Conservation (phyloP, 2,329 filamentous ascomycete species). For the Samsoniella hepiali region DNA sequence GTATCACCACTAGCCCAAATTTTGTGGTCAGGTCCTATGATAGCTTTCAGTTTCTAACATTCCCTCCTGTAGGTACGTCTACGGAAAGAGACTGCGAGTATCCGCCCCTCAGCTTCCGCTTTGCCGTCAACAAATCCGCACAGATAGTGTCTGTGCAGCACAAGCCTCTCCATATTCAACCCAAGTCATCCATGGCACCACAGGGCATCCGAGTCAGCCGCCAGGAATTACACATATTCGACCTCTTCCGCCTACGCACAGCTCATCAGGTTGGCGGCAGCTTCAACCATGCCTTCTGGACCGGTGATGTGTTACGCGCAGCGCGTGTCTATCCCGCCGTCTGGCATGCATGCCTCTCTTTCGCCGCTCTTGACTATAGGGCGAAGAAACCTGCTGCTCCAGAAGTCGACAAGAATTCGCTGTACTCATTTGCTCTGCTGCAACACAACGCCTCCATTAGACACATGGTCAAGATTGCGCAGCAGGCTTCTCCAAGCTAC, state of each 20-base stretch:
- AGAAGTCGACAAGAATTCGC: neutral
- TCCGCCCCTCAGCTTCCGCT: neutral
- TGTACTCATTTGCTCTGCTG: constrained; percentile 8
- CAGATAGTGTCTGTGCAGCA: neutral
- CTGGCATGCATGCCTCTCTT: constrained; percentile 13
- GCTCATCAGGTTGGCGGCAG: constrained; percentile 12
- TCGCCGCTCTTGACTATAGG: constrained; percentile 8
- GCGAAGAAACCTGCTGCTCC: constrained; percentile 8
- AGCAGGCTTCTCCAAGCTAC: neutral
- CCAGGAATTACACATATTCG: constrained; percentile 6
- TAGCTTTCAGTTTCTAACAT: neutral
- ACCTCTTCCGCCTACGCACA: constrained; percentile 9
- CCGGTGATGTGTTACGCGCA: constrained; percentile 5
- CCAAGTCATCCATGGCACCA: neutral
- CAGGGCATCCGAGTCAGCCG: neutral
- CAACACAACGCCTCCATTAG: constrained; percentile 14
- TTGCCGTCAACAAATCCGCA: neutral
- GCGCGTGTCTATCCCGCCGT: constrained; percentile 8
- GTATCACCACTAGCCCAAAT: neutral
- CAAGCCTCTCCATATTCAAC: neutral
- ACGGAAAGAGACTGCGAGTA: constrained; percentile 7
- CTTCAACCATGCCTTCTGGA: constrained; percentile 14
- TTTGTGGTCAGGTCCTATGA: neutral
- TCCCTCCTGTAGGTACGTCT: neutral
- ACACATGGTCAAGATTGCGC: constrained; percentile 11